Base-by-base conservation (phyloP, 2,329 filamentous ascomycete species). In the Ilyonectria sp. region DNA sequence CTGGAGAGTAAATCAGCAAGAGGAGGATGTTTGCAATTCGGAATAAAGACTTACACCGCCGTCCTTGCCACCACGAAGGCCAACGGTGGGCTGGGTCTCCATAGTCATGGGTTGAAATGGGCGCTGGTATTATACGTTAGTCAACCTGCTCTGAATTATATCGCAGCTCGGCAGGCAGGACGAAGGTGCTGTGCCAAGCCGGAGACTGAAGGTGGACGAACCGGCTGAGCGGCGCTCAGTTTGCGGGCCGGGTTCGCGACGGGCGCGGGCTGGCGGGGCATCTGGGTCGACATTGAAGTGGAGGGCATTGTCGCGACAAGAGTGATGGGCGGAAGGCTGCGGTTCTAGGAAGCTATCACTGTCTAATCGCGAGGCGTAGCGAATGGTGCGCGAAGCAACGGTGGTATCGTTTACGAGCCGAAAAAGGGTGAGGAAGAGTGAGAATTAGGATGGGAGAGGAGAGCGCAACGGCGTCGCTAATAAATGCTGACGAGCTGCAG, bases 21-120 rank as follows among this genome's bases (percentile, higher is more conserved):
- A 21, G 21, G 35, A 52, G 44, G 15, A 19, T n/a, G 23, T 50
- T 29, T 53, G 35, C 15, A 29, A n/a, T 31, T 33, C 15, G n/a
- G 13, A 9, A 26, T 40, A 56, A 15, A 37, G 1, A 69, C 77
- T 74, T 76, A 82, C 81, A 76, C 77, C 79, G 66, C 77, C 79
- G 21, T 80, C 80, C 21, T 72, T 72, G 33, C 80, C 80, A 55
- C 81, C 80, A 56, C 80, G 79, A 50, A 82, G 74, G 53, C 60
- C 68, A 65, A 75, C 70, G 2, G 75, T 60, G 17, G 72, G 69
- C 50, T 69, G 59, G n/a, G 65, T 50, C 15, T 79, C 76, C 63
- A 76, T 74, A 37, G 72, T 71, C 80, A 82, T 82, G 40, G 80
- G 79, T 53, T 81, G 73, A 43, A 77, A 67, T 13, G 77, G 76